These are phyloP conservation scores for Jacaranda mimosifolia DNA, from an alignment of 257 asterid genomes.

Conservation along the genomic window DNA sequence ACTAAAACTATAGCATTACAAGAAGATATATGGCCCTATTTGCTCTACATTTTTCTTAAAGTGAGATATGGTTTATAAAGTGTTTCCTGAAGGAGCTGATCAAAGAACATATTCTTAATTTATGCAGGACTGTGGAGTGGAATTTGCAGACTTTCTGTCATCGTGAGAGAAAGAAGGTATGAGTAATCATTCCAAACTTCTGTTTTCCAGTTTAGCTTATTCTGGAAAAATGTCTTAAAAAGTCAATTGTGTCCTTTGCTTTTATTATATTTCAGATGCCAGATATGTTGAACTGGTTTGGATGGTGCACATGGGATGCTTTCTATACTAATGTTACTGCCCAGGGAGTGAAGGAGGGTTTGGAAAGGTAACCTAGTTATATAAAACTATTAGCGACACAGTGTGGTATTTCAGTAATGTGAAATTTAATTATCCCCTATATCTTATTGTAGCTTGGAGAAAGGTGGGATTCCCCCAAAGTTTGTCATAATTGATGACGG, in stretches of 20 bases:
- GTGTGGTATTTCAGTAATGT: background rate
- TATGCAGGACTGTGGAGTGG: slow-evolving; percentile 79
- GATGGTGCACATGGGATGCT: slow-evolving; percentile 99
- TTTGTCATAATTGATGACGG: slow-evolving; percentile 93
- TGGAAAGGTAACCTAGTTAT: slow-evolving; percentile 62
- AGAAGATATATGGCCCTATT: background rate
- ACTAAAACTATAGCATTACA: background rate
- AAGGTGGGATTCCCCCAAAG: slow-evolving; percentile 86
- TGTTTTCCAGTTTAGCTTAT: background rate
- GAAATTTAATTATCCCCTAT: background rate
- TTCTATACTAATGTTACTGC: slow-evolving; percentile 90
- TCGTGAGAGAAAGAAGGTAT: slow-evolving; percentile 93
- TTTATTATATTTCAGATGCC: slow-evolving; percentile 68
- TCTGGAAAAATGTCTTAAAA: background rate
- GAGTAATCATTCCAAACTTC: slow-evolving; percentile 4
- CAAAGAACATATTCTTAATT: slow-evolving; percentile 24
- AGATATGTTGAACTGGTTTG: slow-evolving; percentile 95
- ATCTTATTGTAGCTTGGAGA: slow-evolving; percentile 61
- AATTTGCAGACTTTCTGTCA: slow-evolving; percentile 85
- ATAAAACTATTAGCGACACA: background rate
- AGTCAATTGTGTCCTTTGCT: background rate
- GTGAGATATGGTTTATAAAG: background rate
- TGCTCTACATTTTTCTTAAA: background rate
- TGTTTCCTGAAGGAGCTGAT: background rate
- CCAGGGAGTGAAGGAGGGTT: slow-evolving; percentile 82